A percentile compares a stretch with the other conserved stretches of the same genome.
These are phyloP conservation scores for Penicillium sp. DNA, from an alignment of 2,329 filamentous ascomycete genomes.

Conservation along the genomic window DNA sequence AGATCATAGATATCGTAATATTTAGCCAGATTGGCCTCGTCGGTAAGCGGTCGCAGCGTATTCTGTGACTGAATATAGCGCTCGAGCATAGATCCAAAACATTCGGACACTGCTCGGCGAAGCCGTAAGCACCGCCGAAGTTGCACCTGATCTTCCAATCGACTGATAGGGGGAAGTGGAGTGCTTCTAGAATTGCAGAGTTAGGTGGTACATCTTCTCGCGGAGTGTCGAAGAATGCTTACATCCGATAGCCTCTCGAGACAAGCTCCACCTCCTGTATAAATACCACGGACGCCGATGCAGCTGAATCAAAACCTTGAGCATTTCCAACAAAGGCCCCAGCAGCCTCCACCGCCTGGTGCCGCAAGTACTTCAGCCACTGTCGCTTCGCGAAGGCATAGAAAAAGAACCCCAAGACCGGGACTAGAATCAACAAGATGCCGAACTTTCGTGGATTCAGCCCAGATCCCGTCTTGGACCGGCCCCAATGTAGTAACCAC, in stretches of 20 bases:
- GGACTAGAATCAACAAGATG: conserved; percentile 49
- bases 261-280: conserved; percentile 96
- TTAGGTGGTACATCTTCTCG: conserved; percentile 16
- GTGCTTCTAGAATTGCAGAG: conserved; percentile 64
- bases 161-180: conserved; percentile 86
- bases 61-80: conserved; percentile 71
- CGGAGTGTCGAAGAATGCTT: conserved; percentile 39
- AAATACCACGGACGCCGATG: conserved; percentile 73
- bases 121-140: conserved; percentile 77
- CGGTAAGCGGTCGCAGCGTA: conserved; percentile 70
- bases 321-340: conserved; percentile 70
- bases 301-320: conserved; percentile 78
- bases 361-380: conserved; percentile 76
- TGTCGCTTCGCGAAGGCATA: conserved; percentile 76
- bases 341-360: conserved; percentile 71
- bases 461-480: conserved; percentile 56
- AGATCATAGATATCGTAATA: conserved; percentile 91
- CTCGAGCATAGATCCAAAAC: conserved; percentile 69
- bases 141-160: conserved; percentile 81
- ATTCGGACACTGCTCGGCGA: conserved; percentile 71
- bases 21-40: conserved; percentile 81
- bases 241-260: conserved; percentile 85
- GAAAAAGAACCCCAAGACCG: conserved; percentile 58
- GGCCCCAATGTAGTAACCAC: conserved; percentile 72
- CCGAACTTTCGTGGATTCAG: conserved; percentile 45